A percentile compares a stretch with the other conserved stretches of the same genome.
Evolutionary conservation across 225 moss, liverwort and hornwort genomes (phyloP).

Genomic region (Neckera pumila): DNA sequence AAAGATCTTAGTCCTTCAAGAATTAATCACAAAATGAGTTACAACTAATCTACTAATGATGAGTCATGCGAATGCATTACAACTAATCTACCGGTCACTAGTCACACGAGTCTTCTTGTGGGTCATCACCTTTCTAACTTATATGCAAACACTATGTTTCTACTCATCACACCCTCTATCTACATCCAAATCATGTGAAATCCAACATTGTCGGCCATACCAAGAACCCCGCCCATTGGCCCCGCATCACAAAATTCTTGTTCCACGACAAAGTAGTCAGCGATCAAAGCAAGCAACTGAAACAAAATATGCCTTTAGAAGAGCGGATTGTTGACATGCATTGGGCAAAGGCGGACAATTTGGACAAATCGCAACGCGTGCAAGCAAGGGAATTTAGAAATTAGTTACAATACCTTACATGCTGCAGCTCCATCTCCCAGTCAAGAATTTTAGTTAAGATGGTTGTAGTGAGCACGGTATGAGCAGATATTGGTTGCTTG

Average conservation of each 20-base stretch:
- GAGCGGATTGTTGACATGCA: not conserved
- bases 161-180: not conserved
- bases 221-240: too few species aligned
- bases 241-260: not conserved
- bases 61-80: too few species aligned
- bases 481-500: not conserved
- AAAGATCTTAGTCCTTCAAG: too few species aligned
- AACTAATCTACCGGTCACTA: too few species aligned
- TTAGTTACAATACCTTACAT: too few species aligned
- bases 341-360: not conserved
- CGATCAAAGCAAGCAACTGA: not conserved
- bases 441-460: not conserved
- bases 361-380: rapidly evolving
- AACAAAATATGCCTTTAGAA: not conserved
- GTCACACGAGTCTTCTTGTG: rapidly evolving
- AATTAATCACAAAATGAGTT: too few species aligned
- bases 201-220: too few species aligned
- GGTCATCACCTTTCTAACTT: not conserved
- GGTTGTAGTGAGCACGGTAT: not conserved
- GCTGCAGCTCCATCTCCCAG: not conserved
- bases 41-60: too few species aligned
- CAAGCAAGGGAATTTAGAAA: not conserved
- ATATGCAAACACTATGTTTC: not conserved
- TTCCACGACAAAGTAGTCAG: not conserved
- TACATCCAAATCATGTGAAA: not conserved